These are phyloP conservation scores for Rosa rugosa DNA, from an alignment of 306 rosid species.

Conservation along the genomic window DNA sequence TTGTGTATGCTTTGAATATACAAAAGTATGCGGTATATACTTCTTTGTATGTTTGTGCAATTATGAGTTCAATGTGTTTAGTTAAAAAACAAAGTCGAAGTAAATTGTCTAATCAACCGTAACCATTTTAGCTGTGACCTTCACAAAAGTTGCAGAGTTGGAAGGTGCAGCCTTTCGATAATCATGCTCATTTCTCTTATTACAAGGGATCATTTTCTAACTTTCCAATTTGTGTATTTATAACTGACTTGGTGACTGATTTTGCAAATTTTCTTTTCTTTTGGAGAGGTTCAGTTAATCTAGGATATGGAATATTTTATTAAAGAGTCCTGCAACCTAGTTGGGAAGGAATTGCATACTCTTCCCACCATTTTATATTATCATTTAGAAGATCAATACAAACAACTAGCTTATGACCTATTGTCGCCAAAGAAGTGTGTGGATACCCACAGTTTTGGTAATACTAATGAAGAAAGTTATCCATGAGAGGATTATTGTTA, in stretches of 20 bases:
- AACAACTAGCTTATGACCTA: neutral
- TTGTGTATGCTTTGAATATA: too few relatives aligned
- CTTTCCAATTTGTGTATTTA: neutral
- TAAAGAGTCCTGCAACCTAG: conserved; percentile 2
- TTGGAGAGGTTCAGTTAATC: neutral
- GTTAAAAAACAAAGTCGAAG: too few relatives aligned
- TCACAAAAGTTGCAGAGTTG: too few relatives aligned
- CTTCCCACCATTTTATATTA: neutral
- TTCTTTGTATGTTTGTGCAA: too few relatives aligned
- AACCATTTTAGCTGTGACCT: too few relatives aligned
- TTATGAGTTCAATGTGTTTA: too few relatives aligned
- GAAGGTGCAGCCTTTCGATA: too few relatives aligned
- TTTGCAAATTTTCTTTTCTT: neutral
- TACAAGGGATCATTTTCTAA: neutral
- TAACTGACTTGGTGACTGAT: neutral
- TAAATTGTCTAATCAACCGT: too few relatives aligned
- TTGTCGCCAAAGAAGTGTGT: neutral
- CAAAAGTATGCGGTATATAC: too few relatives aligned
- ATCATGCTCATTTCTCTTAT: too few relatives aligned
- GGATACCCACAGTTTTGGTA: neutral
- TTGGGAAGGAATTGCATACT: neutral
- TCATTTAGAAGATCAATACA: neutral
- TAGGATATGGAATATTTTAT: neutral
- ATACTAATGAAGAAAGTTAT: neutral
- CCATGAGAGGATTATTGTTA: neutral